Conservation (phyloP, 805 yeast genomes). For the Teunomyces barrocoloradensis region DNA sequence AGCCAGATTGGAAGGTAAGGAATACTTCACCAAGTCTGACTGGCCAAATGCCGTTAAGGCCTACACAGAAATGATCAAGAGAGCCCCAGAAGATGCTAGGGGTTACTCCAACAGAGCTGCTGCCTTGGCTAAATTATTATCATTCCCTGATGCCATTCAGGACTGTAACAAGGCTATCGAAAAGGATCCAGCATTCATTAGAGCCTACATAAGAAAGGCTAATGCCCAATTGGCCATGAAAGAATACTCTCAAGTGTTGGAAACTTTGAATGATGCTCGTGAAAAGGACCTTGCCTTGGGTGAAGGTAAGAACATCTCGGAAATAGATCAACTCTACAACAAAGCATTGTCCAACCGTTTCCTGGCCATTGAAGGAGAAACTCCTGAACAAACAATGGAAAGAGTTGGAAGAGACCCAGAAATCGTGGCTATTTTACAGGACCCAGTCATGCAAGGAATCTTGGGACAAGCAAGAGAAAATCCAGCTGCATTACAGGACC, state of each 20-base stretch:
- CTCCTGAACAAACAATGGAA: constrained; percentile 91
- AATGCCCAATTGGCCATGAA: constrained; percentile 88
- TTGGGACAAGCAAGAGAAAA: constrained; percentile 90
- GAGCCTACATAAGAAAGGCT: constrained; percentile 97
- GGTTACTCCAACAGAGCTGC: constrained; percentile 99
- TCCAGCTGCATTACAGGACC: constrained; percentile 96
- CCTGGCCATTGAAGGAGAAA: constrained; percentile 80
- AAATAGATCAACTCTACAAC: constrained; percentile 77
- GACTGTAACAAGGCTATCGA: constrained; percentile 90
- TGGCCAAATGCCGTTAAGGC: constrained; percentile 97
- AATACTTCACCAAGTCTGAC: constrained; percentile 81
- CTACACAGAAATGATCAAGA: constrained; percentile 91
- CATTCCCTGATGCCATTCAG: constrained; percentile 93
- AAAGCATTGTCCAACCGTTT: constrained; percentile 81
- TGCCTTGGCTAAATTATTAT: constrained; percentile 87
- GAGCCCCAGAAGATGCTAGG: constrained; percentile 96
- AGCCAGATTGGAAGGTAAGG: constrained; percentile 92
- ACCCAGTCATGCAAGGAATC: constrained; percentile 95
- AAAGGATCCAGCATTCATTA: constrained; percentile 82
- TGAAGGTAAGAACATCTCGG: constrained; percentile 55
- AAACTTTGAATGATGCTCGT: constrained; percentile 77
- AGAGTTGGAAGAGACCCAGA: constrained; percentile 94
- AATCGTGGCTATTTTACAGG: constrained; percentile 81
- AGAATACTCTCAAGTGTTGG: constrained; percentile 78
- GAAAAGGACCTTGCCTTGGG: constrained; percentile 65